Base-by-base conservation (phyloP, 257 asterid species). In the Przewalskia tangutica region DNA sequence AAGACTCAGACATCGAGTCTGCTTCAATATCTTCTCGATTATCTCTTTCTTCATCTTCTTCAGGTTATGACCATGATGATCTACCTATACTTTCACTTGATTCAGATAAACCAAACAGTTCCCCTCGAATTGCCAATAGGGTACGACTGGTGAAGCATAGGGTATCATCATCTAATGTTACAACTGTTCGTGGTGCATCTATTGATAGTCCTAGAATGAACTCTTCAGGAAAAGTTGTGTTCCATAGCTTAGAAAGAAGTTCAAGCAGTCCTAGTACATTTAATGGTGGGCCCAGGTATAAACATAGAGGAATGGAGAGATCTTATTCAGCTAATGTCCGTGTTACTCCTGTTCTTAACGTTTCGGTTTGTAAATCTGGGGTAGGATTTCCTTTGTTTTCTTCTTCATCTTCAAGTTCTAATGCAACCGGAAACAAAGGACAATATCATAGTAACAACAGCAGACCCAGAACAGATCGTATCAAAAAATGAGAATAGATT, bases 161-260 rank as follows among this genome's bases (percentile, higher is more conserved):
- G 84, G 64, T 92, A n/a, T 44, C 80, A 2, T 77, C 95, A 27
- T 27, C 83, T 10, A 81, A 83, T 20, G 12, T 48, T 11, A 85
- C 88, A 8, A 50, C 83, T 7, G 86, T 67, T 3, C 90, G 91
- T 0, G 92, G 93, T 17, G 90, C 85, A 14, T 91, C 97, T 3
- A 97, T 85, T 3, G 99, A 96, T 75, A 96, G 99, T 81, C 99
- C 99, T 7, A 89, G 99, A 10, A 94, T 96, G 97, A 96, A 94
- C 67, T 91, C 98, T 0, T 94, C 94, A 0, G 99, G 99, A 7
- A 94, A 94, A 87, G 92, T 96, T 10, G 97, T 96, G 36, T 96
- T 94, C 77, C 95, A 96, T 53, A 88, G 97, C 85, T 76, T 96
- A 87, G 99, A 92, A 89, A 88, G 99, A 87, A 96, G 99, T 70